phyloP scores from a whole-genome alignment of 306 rosid genomes.

The Citrullus amarus region DNA sequence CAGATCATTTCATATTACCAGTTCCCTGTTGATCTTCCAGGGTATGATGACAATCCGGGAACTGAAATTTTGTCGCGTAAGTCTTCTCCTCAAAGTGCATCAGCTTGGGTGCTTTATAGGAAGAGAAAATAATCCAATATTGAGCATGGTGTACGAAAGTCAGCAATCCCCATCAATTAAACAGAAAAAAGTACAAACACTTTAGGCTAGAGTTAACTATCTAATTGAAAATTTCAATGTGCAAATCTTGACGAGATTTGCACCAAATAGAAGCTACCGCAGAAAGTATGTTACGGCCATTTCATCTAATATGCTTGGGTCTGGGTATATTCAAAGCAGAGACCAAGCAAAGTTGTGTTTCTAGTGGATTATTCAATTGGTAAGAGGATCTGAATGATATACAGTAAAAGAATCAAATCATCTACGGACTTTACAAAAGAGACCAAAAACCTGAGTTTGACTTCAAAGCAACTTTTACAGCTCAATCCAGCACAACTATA shows the following conservation, averaged over 20 bases:
- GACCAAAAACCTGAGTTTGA: conserved; percentile 3
- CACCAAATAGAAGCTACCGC: neutral
- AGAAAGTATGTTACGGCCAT: neutral
- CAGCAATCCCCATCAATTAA: neutral
- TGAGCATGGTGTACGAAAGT: neutral
- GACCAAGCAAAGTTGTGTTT: neutral
- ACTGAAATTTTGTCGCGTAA: neutral
- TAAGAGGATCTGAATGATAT: neutral
- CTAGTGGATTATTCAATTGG: neutral
- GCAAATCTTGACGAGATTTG: neutral
- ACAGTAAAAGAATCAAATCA: neutral
- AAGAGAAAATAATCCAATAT: neutral
- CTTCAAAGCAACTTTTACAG: neutral
- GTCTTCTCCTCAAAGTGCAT: neutral
- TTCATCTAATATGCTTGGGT: neutral
- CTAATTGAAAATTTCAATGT: neutral
- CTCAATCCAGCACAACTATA: neutral
- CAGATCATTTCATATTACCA: neutral
- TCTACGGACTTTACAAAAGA: neutral
- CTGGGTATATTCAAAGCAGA: neutral
- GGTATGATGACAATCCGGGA: neutral
- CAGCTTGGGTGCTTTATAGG: neutral
- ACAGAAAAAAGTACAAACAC: neutral
- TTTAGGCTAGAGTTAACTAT: neutral
- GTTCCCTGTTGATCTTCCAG: neutral